Base-by-base conservation (phyloP, 768 basidiomycete genomes). In the Exidia glandulosa region DNA sequence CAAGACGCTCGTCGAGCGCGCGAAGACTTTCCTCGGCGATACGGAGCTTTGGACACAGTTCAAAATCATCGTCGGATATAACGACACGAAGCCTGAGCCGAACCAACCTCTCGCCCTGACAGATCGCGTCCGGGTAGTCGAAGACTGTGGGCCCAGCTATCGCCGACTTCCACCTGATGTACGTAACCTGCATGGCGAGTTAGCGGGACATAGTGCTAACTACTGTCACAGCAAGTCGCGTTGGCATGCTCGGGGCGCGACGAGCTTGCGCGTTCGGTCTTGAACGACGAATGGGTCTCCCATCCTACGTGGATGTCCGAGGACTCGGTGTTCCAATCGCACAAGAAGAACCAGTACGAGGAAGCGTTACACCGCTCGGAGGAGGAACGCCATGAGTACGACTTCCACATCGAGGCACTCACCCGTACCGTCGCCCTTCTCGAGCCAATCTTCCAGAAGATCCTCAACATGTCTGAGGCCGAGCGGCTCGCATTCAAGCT, bases 201-300 rank as follows among this genome's bases (percentile, higher is more conserved):
- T 6, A 19, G 19, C 5, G 16, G 41, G 5, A 45, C 19, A 19
- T 45, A n/a, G n/a, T 45, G 16, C 41, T 45, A 5, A 45, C 16
- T 14, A 19, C 16, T 45, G 16, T 19, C n/a, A 27, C 66, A 96
- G 93, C 94, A 94, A 72, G 83, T 84, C 59, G 86, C 87, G 58
- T 85, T 95, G 14, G 76, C 87, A 0, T 99, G 96, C 68, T 90
- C 94, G 2, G 96, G 96, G 2, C 88, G 96, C 16, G 96, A 98
- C 67, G 90, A 93, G 25, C 94, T 98, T 87, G 97, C 95, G 72
- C 88, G 86, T 67, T 85, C 89, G 6, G 96, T 99, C 3, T 76
- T 99, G 57, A 99, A 99, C 68, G 96, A 99, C 69, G 91, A 95
- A 65, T 99, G 95, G 95, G 88, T 98, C 19, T 94, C 94, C 3